Base-by-base conservation (phyloP, 306 rosid species). In the Fagus sylvatica region DNA sequence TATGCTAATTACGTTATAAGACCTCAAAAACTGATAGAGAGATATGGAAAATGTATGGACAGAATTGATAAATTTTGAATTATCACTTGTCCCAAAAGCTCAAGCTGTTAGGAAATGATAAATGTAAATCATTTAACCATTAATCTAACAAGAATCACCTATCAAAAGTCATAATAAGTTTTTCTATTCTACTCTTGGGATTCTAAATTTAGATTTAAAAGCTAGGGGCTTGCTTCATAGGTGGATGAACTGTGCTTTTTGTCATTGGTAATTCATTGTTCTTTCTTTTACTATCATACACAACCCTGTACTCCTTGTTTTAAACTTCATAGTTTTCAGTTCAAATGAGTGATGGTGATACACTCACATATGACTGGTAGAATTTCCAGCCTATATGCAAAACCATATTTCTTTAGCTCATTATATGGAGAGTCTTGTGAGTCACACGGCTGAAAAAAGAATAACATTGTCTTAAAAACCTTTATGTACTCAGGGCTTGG, bases 401-500 rank as follows among this genome's bases (percentile, higher is more conserved):
- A 56, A 8, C 34, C 3, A 22, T 19, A 33, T 56, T 12, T 22
- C 0, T 56, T 56, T 22, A 22, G 62, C 12, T 22, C 62, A 7
- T 56, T 56, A 56, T 22, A 60, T 60, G 60, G 8, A 32, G 39
- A 32, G 16, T 32, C 15, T 33, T 10, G 15, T 22, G 28, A 60
- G 16, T 32, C 12, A 60, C 17, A 2, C 39, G 17, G 67, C 40
- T 60, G 6, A 13, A 32, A 60, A 43, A 32, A 56, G 34, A 30
- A 60, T 32, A 60, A 60, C 8, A 30, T 9, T 57, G 32, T 22
- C 16, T 9, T 30, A 57, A 32, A 57, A 57, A 6, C 36, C 34
- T 57, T 9, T 65, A 17, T 36, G 39, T 22, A 22, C 28, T 22
- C 28, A 22, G 94, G 69, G 61, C 84, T 81, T 1, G 80, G 89